A percentile compares a stretch with the other conserved stretches of the same genome.
These are phyloP conservation scores for Paramyrothecium sp. DNA, from an alignment of 2,329 filamentous ascomycete genomes.

Conservation along the genomic window DNA sequence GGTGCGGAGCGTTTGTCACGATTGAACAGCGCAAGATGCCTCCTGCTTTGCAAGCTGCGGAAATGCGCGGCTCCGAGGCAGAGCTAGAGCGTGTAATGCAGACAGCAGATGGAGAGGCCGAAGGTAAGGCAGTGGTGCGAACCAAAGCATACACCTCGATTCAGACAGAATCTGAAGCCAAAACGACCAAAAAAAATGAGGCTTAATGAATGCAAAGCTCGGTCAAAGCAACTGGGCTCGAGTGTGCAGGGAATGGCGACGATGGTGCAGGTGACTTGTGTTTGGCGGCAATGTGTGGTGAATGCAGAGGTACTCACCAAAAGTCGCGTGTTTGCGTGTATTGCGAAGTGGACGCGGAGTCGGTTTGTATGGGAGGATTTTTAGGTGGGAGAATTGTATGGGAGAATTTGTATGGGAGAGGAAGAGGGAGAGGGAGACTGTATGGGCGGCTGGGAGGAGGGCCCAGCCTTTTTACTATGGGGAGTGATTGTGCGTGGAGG, in stretches of 20 bases:
- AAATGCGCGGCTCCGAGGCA: not conserved
- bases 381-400: conserved; percentile 58
- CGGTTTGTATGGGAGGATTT: conserved; percentile 52
- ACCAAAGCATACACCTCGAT: not conserved
- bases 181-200: conserved; percentile 2
- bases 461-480: conserved; percentile 64
- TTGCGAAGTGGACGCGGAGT: conserved; percentile 31
- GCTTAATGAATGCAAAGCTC: not conserved
- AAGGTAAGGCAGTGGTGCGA: conserved; percentile 1
- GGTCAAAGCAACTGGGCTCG: conserved; percentile 8
- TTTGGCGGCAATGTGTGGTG: conserved; percentile 20
- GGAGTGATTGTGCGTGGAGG: conserved; percentile 56
- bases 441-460: conserved; percentile 46
- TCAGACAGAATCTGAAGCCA: not conserved
- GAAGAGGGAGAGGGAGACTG: conserved; percentile 53
- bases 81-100: conserved; percentile 11
- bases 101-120: conserved; percentile 10
- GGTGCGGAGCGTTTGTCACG: conserved; percentile 10
- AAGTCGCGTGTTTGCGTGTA: conserved; percentile 34
- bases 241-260: not conserved
- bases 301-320: conserved; percentile 50
- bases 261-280: conserved; percentile 20
- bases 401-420: conserved; percentile 34
- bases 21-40: not conserved
- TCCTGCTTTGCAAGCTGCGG: not conserved